Base-by-base conservation (phyloP, 148 eudicot genomes). In the Rhododendron ovatum region DNA sequence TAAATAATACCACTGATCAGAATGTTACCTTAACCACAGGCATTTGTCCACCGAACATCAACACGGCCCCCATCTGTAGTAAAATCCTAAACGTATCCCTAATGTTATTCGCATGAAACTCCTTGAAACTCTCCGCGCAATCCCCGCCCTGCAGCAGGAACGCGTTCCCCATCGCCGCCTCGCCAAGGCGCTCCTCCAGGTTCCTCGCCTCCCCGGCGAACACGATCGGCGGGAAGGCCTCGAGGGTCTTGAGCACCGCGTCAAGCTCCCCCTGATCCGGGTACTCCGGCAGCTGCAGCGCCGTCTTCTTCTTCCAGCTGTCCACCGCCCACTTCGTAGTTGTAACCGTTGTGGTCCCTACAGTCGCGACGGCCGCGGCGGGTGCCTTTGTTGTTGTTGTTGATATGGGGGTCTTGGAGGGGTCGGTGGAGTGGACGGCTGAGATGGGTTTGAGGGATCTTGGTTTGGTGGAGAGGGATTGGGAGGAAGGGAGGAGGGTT, bases 91-190 rank as follows among this genome's bases (percentile, higher is more conserved):
- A 91, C 1, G 93, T 91, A 48, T 91, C 93, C 7, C 93, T 85
- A 63, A 91, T 91, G 24, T 91, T 91, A 35, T 91, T 91, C 2
- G 91, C 93, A 82, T 90, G 84, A 63, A 91, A 91, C 85, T 91
- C 93, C 86, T 91, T 91, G 76, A 91, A 91, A 48, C 91, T 91
- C 87, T 91, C 93, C 4, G 93, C 93, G 65, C 93, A 91, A 78
- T 91, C 93, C n/a, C 93, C 93, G 1, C 93, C 93, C 57, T 91
- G 93, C 7, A 91, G 84, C 73, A 91, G 71, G 57, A 91, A 91
- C 2, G 93, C 93, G 51, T 90, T 90, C 22, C 93, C 92, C 91
- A 90, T 89, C 4, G 93, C 91, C 5, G 92, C 93, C 84, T 91
- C 93, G 1, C 67, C 93, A 1, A 91, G 90, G 24, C 86, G 74